Base-by-base conservation (phyloP, 179 eudicot genomes). In the Nepenthes alata region DNA sequence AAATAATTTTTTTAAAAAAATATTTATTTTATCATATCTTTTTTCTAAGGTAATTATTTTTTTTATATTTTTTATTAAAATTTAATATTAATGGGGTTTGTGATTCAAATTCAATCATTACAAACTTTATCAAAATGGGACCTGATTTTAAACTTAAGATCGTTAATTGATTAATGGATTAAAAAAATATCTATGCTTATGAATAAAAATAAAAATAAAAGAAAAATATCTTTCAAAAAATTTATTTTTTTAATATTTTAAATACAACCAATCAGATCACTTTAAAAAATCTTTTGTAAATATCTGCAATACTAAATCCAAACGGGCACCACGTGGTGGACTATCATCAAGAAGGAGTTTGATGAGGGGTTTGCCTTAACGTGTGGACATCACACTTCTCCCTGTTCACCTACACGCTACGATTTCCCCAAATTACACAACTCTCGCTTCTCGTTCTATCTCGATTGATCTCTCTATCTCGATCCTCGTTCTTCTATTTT, bases 381-480 rank as follows among this genome's bases (percentile, higher is more conserved):
- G 97, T 87, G 95, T 87, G 97, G 97, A 63, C 81, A 78, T 87
- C 97, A 81, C 97, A 78, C 87, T 79, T 41, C 58, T 67, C 70
- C 60, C 50, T 66, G 53, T 36, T 14, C 16, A 3, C 25, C 72
- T 41, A 35, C 38, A 25, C 25, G 25, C 25, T 25, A 25, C 25
- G 25, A 52, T 53, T 15, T 53, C 65, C 36, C 60, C 53, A 41
- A 8, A 9, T 35, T 48, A 10, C 50, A 15, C 2, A 34, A 55
- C 12, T 50, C 59, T 36, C 35, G 7, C 45, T 15, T 58, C 13
- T 37, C 13, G 9, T 36, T 13, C n/a, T 15, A 54, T 35, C 34
- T 7, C n/a, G 4, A 3, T 47, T 55, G 34, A 2, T 3, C 67
- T 44, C 59, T 49, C 57, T 11, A 47, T 14, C 51, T 55, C 36